Base-by-base conservation (phyloP, 768 basidiomycete species). In the Leccinum aurantiacum region DNA sequence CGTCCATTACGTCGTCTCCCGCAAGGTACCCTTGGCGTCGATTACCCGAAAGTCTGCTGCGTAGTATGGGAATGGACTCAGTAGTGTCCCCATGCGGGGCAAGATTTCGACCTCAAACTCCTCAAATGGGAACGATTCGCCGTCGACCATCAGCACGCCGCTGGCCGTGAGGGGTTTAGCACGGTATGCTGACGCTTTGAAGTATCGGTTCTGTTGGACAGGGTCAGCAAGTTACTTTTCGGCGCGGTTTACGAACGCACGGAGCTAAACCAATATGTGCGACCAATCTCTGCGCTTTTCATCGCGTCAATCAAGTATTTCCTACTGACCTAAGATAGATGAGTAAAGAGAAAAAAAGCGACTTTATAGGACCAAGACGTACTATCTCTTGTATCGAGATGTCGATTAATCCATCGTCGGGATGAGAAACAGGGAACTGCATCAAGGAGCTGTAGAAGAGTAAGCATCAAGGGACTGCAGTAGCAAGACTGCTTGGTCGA, bases 371-470 rank as follows among this genome's bases (percentile, higher is more conserved):
- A 50, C 51, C 19, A 47, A 49, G 10, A 56, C 84, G 38, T 67
- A 90, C 92, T 59, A 78, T 63, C 57, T 84, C 81, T 77, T 92
- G 86, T 41, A 82, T 78, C 47, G 82, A 80, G 47, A 94, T 71
- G 65, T 93, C 92, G 55, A 94, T 85, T 31, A 86, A 71, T 0
- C 91, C 91, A 67, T 95, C 91, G 60, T 89, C 84, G 0, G 91
- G 89, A 53, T 88, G 70, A 22, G 90, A 90, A 4, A 91, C 86
- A 0, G 91, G 93, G 68, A 93, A 95, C 25, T 91, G 85, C 87
- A 93, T 88, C 38, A 89, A 79, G 59, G 89, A 87, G 17, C 88
- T 88, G 54, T 60, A 13, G 44, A 31, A 60, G 53, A 8, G 19
- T 35, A 14, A 41, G 13, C 2, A 15, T 31, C 24, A 25, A 27